These are phyloP conservation scores for Xylaria bambusicola DNA, from an alignment of 495 filamentous ascomycete genomes.

Conservation along the genomic window DNA sequence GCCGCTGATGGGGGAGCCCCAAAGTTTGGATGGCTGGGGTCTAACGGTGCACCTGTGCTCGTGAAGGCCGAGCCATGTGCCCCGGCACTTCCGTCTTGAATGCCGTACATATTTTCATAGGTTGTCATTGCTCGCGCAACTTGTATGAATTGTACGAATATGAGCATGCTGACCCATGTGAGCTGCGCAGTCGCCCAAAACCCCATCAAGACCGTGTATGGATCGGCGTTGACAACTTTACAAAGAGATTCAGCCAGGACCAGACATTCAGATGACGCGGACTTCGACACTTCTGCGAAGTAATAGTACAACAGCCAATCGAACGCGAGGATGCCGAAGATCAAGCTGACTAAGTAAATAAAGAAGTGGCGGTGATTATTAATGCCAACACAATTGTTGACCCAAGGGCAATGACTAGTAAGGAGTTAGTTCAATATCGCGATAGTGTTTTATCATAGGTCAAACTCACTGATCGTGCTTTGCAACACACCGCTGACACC, in stretches of 20 bases:
- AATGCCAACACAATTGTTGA: constrained; percentile 90
- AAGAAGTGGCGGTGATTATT: constrained; percentile 97
- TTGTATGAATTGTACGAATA: constrained; percentile 88
- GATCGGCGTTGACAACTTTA: constrained; percentile 70
- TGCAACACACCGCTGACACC: constrained; percentile 88
- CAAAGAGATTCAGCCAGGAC: constrained; percentile 75
- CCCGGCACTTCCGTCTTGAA: constrained; percentile 57
- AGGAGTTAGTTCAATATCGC: constrained; percentile 38
- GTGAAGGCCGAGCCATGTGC: constrained; percentile 77
- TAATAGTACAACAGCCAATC: constrained; percentile 49
- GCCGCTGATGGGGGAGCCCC: constrained; percentile 41
- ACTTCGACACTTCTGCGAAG: constrained; percentile 33
- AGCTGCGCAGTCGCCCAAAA: constrained; percentile 82
- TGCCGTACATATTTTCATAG: constrained; percentile 87
- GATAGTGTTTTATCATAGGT: background rate
- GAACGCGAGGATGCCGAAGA: constrained; percentile 71
- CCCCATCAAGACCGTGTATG: constrained; percentile 76
- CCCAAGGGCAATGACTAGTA: constrained; percentile 92
- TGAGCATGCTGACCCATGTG: constrained; percentile 93
- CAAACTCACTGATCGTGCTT: constrained; percentile 90
- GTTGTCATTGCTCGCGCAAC: constrained; percentile 91
- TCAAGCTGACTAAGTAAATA: constrained; percentile 76
- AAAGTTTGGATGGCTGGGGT: constrained; percentile 40
- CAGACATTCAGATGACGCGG: constrained; percentile 61
- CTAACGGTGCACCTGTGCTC: constrained; percentile 72